Percentiles rank a stretch among this genome's conserved stretches.
Conservation (phyloP, 1,284 basidiomycete species). For the Trichosporon ovoides region DNA sequence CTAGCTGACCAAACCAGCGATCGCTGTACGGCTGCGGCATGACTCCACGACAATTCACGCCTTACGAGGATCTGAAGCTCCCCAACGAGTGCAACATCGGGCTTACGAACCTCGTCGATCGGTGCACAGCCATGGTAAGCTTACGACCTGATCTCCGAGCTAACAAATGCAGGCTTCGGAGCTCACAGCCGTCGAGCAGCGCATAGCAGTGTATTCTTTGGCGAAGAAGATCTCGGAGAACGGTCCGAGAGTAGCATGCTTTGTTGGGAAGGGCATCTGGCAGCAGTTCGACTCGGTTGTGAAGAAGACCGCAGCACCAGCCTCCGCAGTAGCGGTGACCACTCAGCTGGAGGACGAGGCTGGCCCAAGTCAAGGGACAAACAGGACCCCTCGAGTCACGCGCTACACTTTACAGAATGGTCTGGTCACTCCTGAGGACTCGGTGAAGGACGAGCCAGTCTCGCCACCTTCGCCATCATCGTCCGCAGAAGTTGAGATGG, state of each 20-base stretch:
- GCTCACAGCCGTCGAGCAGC: conserved; percentile 56
- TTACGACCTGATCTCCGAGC: neutral
- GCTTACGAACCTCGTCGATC: conserved; percentile 60
- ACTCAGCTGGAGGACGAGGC: neutral
- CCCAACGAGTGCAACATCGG: conserved; percentile 51
- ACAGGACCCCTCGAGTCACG: neutral
- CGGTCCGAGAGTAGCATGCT: conserved; percentile 61
- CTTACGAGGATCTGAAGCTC: conserved; percentile 37
- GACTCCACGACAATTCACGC: conserved; percentile 50
- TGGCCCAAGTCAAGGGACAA: neutral
- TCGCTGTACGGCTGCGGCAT: conserved; percentile 50
- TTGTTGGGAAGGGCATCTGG: conserved; percentile 68
- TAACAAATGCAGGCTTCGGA: conserved; percentile 48
- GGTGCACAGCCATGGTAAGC: conserved; percentile 57
- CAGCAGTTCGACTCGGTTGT: conserved; percentile 53
- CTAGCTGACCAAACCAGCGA: neutral
- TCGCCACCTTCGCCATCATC: neutral
- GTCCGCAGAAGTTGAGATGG: neutral
- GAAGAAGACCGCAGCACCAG: neutral
- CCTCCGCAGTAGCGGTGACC: neutral
- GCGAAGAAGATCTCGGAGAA: conserved; percentile 57
- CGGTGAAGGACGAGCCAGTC: conserved; percentile 5
- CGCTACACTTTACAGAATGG: neutral
- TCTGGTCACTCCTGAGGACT: neutral
- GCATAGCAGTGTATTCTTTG: conserved; percentile 53